Evolutionary conservation across 2,329 filamentous ascomycete species (phyloP).

Genomic region (Raffaelea ambrosiae): DNA sequence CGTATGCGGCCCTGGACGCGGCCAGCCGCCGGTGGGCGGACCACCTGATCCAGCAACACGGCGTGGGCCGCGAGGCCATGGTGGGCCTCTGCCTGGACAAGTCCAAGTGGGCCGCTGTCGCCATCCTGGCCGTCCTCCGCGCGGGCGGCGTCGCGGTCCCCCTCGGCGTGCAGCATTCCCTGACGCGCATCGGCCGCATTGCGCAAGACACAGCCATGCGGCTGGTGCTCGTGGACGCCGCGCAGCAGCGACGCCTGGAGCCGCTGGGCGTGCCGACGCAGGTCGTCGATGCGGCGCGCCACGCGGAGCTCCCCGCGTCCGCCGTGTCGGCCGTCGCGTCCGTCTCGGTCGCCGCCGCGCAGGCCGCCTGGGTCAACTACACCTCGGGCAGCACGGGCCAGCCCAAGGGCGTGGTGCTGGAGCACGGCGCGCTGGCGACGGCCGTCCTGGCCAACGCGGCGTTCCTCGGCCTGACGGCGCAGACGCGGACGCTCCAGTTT

Average conservation of each 20-base stretch:
- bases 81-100: background rate
- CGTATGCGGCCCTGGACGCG: background rate
- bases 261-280: conserved; percentile 4
- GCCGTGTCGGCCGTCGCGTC: conserved; percentile 21
- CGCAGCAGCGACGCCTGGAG: background rate
- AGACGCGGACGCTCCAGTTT: conserved; percentile 41
- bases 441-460: conserved; percentile 27
- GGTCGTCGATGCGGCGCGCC: background rate
- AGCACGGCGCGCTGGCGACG: conserved; percentile 48
- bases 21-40: background rate
- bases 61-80: background rate
- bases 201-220: background rate
- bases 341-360: too few species aligned
- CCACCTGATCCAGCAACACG: background rate
- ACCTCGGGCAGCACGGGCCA: conserved; percentile 51
- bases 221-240: background rate
- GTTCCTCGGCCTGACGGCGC: conserved; percentile 38
- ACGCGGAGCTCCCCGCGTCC: background rate
- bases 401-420: conserved; percentile 50
- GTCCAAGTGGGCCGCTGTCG: conserved; percentile 27
- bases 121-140: conserved; percentile 46
- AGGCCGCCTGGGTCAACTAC: conserved; percentile 40
- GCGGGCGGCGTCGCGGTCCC: conserved; percentile 52
- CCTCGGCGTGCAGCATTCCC: conserved; percentile 32
- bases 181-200: conserved; percentile 32